These are phyloP conservation scores for Populus trichocarpa DNA, from an alignment of 441 rosid species.

Conservation along the genomic window DNA sequence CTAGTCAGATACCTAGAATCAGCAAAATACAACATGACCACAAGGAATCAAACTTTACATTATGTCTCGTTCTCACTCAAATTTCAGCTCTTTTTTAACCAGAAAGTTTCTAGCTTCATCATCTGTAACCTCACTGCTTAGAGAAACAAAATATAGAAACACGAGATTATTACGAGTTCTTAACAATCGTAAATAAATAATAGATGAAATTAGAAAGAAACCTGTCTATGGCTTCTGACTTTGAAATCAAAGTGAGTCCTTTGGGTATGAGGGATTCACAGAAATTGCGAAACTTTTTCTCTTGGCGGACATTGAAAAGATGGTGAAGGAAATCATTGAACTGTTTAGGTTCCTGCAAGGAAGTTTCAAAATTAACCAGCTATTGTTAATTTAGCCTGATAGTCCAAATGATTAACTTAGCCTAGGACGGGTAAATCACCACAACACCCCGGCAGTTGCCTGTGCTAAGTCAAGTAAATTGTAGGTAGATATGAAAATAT, in stretches of 20 bases:
- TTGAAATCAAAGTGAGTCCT: slow-evolving; percentile 59
- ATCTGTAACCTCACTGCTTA: slow-evolving; percentile 61
- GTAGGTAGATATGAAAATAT: not conserved
- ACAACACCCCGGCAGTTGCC: not conserved
- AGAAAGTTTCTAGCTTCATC: slow-evolving; percentile 52
- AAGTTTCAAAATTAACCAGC: not conserved
- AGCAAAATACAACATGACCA: too few relatives aligned
- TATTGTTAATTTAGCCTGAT: not conserved
- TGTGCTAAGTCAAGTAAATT: not conserved
- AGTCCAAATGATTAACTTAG: not conserved
- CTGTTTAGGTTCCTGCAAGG: slow-evolving; percentile 75
- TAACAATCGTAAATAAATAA: not conserved
- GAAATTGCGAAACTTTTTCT: slow-evolving; percentile 39
- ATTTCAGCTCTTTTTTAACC: slow-evolving; percentile 39
- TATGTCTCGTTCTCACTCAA: slow-evolving; percentile 20
- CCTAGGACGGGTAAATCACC: not conserved
- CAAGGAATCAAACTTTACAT: not conserved
- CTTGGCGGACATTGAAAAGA: slow-evolving; percentile 39
- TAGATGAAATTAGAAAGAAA: slow-evolving; percentile 12
- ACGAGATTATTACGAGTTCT: not conserved
- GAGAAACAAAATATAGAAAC: slow-evolving; percentile 10
- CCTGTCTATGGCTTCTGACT: slow-evolving; percentile 90
- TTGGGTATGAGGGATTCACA: slow-evolving; percentile 45
- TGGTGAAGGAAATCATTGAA: slow-evolving; percentile 63
- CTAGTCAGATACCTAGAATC: not conserved